These are phyloP conservation scores for Saitozyma sp. DNA, from an alignment of 768 basidiomycete genomes.

Conservation along the genomic window DNA sequence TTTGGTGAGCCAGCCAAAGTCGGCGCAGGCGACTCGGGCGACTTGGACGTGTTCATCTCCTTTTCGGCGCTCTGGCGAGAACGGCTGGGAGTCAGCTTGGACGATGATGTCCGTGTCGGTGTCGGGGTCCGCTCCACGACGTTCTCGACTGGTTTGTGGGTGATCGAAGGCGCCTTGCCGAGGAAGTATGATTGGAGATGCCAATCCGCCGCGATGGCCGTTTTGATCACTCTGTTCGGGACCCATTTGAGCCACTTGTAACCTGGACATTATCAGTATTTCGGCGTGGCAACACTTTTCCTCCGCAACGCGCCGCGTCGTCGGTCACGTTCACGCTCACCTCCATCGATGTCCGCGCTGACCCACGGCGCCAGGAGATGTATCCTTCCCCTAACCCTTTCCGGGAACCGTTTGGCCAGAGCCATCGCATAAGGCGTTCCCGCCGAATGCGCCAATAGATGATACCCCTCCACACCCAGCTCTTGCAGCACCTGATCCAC, in stretches of 20 bases:
- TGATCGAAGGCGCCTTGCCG: slow-evolving; percentile 82
- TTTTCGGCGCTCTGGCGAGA: not conserved
- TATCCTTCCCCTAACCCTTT: slow-evolving; percentile 77
- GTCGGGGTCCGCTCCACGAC: not conserved
- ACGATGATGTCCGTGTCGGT: slow-evolving; percentile 22
- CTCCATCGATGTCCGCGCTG: slow-evolving; percentile 74
- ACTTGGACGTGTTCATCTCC: not conserved
- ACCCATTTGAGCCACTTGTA: slow-evolving; percentile 98
- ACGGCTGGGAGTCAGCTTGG: slow-evolving; percentile 2
- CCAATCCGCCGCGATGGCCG: slow-evolving; percentile 96
- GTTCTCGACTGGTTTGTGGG: slow-evolving; percentile 80
- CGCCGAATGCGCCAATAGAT: slow-evolving; percentile 92
- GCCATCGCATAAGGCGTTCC: slow-evolving; percentile 93
- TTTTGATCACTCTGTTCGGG: slow-evolving; percentile 86
- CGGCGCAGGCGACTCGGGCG: slow-evolving; percentile 5
- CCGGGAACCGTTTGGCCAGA: slow-evolving; percentile 71
- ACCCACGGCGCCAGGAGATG: slow-evolving; percentile 96
- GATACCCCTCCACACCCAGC: slow-evolving; percentile 73
- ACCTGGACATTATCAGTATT: slow-evolving; percentile 54
- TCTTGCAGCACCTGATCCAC: slow-evolving; percentile 87
- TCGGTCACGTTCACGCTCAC: slow-evolving; percentile 57
- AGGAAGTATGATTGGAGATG: slow-evolving; percentile 95
- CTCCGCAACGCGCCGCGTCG: no score
- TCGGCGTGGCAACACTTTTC: not conserved
- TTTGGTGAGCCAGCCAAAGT: not conserved